Conservation (phyloP, 441 rosid species). For the Pelargonium fulgidum region DNA sequence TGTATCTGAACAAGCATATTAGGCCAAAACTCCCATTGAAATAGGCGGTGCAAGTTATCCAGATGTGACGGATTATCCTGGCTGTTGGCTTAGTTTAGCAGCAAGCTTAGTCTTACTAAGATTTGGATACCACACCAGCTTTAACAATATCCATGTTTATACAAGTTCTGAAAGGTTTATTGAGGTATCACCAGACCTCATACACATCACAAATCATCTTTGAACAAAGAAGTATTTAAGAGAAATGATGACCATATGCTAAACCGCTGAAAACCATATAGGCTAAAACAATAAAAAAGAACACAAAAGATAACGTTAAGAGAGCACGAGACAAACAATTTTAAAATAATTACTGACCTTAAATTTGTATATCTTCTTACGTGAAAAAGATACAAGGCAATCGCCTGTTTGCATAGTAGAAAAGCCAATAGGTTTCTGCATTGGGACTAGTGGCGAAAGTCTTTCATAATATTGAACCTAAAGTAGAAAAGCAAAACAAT, state of each 20-base stretch:
- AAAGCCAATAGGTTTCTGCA: conserved; percentile 51
- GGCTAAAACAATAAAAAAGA: neutral
- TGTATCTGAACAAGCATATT: no score
- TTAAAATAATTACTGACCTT: conserved; percentile 45
- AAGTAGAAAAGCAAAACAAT: conserved; percentile 14
- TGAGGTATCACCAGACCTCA: conserved; percentile 3
- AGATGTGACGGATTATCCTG: no score
- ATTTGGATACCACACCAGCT: neutral
- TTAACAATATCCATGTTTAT: neutral
- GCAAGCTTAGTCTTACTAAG: neutral
- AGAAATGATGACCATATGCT: no score
- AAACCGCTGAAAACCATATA: neutral
- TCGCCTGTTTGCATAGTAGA: conserved; percentile 61
- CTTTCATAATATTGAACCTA: conserved; percentile 70
- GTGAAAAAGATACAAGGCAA: conserved; percentile 81
- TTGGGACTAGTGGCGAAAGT: conserved; percentile 75
- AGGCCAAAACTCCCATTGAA: no score
- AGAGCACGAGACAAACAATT: conserved; percentile 7
- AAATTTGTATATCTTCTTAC: conserved; percentile 47
- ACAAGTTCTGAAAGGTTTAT: neutral
- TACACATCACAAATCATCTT: no score
- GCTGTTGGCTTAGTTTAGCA: no score
- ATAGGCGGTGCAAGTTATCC: no score
- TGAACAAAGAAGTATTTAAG: no score
- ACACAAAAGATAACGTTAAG: neutral